These are phyloP conservation scores for Rhynchosporium agropyri DNA, from an alignment of 2,329 filamentous ascomycete genomes.

Conservation along the genomic window DNA sequence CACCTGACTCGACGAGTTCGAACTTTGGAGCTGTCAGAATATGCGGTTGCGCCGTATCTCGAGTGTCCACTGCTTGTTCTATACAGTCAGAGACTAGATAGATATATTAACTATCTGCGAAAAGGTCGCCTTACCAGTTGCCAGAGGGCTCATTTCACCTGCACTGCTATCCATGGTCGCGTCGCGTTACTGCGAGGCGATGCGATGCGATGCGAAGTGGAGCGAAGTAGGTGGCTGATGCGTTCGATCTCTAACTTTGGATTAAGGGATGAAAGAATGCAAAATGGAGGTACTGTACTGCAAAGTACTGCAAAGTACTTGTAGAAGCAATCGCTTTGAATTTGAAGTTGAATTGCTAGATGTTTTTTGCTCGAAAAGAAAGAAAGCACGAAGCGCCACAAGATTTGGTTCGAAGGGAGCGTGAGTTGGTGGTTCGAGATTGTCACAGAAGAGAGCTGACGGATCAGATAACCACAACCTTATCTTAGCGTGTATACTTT, in stretches of 20 bases:
- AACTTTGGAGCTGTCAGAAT: conserved; percentile 16
- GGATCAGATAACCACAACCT: too few species aligned
- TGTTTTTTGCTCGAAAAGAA: too few species aligned
- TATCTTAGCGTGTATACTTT: too few species aligned
- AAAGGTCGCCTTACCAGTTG: conserved; percentile 15
- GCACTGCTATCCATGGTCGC: conserved; percentile 4
- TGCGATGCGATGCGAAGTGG: background rate
- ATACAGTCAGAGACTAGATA: conserved; percentile 24
- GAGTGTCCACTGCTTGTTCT: conserved; percentile 16
- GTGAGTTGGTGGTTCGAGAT: too few species aligned
- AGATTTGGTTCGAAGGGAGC: too few species aligned
- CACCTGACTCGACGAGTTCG: conserved; percentile 25
- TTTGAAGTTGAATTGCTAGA: background rate
- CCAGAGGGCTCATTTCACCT: conserved; percentile 1
- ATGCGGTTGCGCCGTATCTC: conserved; percentile 25
- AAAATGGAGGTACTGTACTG: background rate
- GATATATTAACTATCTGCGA: conserved; percentile 25
- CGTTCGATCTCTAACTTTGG: background rate
- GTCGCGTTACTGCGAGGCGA: background rate
- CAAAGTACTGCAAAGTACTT: background rate
- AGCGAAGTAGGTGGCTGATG: background rate
- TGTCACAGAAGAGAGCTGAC: too few species aligned
- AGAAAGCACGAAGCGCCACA: too few species aligned
- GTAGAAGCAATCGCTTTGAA: background rate
- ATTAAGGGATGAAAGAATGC: background rate